phyloP scores from a whole-genome alignment of 305 asterid species.

The Rubia tinctorum region DNA sequence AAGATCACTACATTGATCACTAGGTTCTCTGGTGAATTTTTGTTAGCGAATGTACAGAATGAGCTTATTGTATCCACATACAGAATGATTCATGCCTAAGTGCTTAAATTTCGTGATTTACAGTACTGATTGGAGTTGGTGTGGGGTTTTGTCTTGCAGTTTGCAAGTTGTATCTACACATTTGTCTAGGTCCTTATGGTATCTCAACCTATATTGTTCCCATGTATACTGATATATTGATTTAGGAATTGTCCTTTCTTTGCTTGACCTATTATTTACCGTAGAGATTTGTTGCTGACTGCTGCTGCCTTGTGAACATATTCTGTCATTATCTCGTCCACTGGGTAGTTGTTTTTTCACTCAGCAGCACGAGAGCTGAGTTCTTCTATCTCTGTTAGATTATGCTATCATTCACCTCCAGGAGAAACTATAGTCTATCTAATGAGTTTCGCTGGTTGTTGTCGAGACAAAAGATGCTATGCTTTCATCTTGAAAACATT shows the following conservation, averaged over 20 bases:
- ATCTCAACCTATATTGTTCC: neutral
- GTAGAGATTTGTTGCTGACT: neutral
- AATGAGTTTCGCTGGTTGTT: neutral
- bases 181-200: neutral
- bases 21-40: constrained; percentile 6
- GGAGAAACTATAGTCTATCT: neutral
- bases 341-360: neutral
- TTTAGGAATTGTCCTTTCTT: neutral
- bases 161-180: neutral
- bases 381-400: neutral
- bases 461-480: neutral
- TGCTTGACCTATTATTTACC: neutral
- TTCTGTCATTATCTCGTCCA: neutral
- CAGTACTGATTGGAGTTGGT: neutral
- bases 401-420: neutral
- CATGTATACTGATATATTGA: neutral
- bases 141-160: no score
- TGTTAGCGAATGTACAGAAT: neutral
- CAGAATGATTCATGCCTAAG: neutral
- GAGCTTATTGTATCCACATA: neutral
- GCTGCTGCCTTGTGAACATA: neutral
- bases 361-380: neutral
- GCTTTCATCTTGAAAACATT: neutral
- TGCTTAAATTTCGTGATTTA: neutral
- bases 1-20: no score